Evolutionary conservation across 2,329 filamentous ascomycete species (phyloP).

Genomic region (Fusarium illudens): DNA sequence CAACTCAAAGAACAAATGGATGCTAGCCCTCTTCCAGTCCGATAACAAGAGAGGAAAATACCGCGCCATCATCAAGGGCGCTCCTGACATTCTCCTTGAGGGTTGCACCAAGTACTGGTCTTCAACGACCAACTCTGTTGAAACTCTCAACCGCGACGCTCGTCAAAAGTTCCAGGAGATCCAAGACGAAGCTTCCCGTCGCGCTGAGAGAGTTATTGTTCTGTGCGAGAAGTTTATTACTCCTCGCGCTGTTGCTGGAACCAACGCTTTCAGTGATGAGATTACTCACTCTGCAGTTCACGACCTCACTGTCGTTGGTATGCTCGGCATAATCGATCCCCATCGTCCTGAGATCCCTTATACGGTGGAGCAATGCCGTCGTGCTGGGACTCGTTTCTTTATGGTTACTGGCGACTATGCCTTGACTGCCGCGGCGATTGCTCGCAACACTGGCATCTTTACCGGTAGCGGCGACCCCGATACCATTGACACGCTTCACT

Average conservation of each 20-base stretch:
- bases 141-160: slow-evolving; percentile 47
- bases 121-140: slow-evolving; percentile 40
- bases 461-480: slow-evolving; percentile 57
- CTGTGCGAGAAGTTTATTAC: slow-evolving; percentile 50
- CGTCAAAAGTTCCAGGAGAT: slow-evolving; percentile 46
- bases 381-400: slow-evolving; percentile 55
- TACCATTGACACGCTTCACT: slow-evolving; percentile 40
- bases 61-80: slow-evolving; percentile 61
- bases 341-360: slow-evolving; percentile 54
- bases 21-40: slow-evolving; percentile 51
- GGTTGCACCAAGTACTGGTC: slow-evolving; percentile 50
- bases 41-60: slow-evolving; percentile 43
- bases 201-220: slow-evolving; percentile 55
- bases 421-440: slow-evolving; percentile 71
- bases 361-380: slow-evolving; percentile 53
- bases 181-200: slow-evolving; percentile 52
- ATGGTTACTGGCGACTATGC: slow-evolving; percentile 60
- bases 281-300: slow-evolving; percentile 51
- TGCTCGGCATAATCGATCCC: slow-evolving; percentile 61
- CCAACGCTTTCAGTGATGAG: slow-evolving; percentile 62
- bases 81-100: slow-evolving; percentile 59
- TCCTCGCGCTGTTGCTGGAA: slow-evolving; percentile 42
- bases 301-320: slow-evolving; percentile 58
- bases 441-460: slow-evolving; percentile 70
- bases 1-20: slow-evolving; percentile 62